Evolutionary conservation across 2,329 filamentous ascomycete genomes (phyloP), one percentile per base, ranked within the genome.

Genomic region (Beauveria bassiana): DNA sequence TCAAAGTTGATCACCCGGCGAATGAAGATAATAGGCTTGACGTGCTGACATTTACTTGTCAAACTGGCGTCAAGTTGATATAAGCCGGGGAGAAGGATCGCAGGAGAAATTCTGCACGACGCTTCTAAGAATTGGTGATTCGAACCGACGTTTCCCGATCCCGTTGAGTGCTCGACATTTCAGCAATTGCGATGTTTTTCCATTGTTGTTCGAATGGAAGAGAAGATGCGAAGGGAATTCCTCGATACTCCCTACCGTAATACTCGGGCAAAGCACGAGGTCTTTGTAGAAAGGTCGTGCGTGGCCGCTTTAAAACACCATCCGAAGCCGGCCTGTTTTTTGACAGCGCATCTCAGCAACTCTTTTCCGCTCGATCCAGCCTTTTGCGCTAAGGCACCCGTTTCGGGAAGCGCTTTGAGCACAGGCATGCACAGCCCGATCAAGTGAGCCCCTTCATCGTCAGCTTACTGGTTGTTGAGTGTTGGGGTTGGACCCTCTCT

Each of bases 91-190:
- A 85, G 79, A 86, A 72, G 64, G 72, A 79, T 79, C 73, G 70
- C 69, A 69, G 69, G 70, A 66, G 38, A 43, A 52, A 66, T 68
- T 68, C 69, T 70, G 74, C 70, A 70, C 79, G 82, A 79, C 77
- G 81, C 81, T 84, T 84, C 74, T 75, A 85, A 85, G 82, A 85
- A 86, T 85, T 84, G 81, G 78, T 75, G 79, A 82, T 76, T 82
- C 79, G 79, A 76, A 72, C 70, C 67, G 62, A 74, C 74, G 76
- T 83, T 81, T 77, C 78, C 78, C 81, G 80, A 79, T 85, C 81
- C 83, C 83, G 83, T 86, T 84, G 81, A 83, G 82, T 79, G 78
- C 74, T 79, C 82, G 79, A 85, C 81, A 84, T 81, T 50, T 50
- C n/a, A 9, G n/a, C n/a, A 16, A 38, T 38, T 24, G 43, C 9